Evolutionary conservation across 306 rosid species (phyloP).

Genomic region (Senna tora): DNA sequence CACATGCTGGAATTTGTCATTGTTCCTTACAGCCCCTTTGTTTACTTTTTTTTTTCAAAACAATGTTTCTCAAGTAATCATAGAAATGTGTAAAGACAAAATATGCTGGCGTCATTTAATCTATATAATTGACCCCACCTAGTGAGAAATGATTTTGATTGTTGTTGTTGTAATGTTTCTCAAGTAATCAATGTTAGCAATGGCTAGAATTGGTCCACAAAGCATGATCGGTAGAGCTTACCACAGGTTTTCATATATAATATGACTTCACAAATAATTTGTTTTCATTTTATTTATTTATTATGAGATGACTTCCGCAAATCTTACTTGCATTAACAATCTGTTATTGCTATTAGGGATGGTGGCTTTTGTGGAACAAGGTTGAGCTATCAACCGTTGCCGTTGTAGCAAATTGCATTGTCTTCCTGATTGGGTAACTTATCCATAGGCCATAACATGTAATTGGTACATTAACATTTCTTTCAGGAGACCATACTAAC

Average conservation of each 20-base stretch:
- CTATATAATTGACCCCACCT: too few species aligned
- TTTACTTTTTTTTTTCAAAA: neutral
- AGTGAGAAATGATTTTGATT: too few species aligned
- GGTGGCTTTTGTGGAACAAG: constrained; percentile 88
- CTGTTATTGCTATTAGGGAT: constrained; percentile 63
- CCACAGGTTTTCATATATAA: constrained; percentile 13
- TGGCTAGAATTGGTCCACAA: neutral
- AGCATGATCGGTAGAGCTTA: neutral
- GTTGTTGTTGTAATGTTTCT: too few species aligned
- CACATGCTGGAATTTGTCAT: neutral
- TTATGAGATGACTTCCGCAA: neutral
- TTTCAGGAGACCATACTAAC: constrained; percentile 8
- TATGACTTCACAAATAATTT: neutral
- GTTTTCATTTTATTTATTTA: too few species aligned
- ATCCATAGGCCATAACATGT: constrained; percentile 2
- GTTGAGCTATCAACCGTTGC: constrained; percentile 69
- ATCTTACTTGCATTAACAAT: constrained; percentile 31
- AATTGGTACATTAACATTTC: constrained; percentile 22
- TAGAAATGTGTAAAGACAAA: too few species aligned
- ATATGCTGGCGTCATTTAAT: too few species aligned
- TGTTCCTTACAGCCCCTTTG: neutral
- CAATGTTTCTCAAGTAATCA: neutral
- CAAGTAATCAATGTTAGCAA: neutral
- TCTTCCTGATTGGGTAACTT: constrained; percentile 85
- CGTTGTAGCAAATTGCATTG: constrained; percentile 69